phyloP scores from a whole-genome alignment of 805 yeast genomes.

The Metschnikowia koreensis region DNA sequence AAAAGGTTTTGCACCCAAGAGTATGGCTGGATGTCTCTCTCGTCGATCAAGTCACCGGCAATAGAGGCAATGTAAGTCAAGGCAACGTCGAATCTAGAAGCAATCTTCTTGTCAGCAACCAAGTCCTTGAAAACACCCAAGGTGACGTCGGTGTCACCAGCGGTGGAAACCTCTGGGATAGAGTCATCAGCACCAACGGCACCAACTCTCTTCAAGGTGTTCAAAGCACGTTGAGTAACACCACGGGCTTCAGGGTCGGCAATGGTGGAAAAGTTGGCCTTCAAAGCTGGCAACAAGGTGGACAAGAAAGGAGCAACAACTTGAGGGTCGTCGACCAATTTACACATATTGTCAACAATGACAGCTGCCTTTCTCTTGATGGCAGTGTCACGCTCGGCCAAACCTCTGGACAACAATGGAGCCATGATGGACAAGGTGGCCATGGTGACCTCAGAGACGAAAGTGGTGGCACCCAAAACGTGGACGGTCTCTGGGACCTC shows the following conservation, averaged over 20 bases:
- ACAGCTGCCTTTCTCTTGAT: constrained; percentile 99
- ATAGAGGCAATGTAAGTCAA: constrained; percentile 86
- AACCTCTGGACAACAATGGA: constrained; percentile 98
- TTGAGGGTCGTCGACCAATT: constrained; percentile 99
- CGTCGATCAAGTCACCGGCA: constrained; percentile 99
- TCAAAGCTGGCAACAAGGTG: constrained; percentile 93
- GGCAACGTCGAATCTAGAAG: constrained; percentile 76
- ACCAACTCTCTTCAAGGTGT: constrained; percentile 98
- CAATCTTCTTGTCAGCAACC: constrained; percentile 63
- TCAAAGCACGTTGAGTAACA: constrained; percentile 94
- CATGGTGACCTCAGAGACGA: constrained; percentile 98
- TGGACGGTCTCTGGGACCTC: constrained; percentile 99
- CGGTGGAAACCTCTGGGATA: constrained; percentile 96
- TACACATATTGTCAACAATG: constrained; percentile 99
- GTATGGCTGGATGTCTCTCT: constrained; percentile 86
- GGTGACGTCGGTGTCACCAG: constrained; percentile 94
- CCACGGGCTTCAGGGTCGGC: constrained; percentile 99
- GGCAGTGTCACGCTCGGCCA: constrained; percentile 98
- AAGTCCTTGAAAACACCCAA: constrained; percentile 75
- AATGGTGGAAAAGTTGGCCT: constrained; percentile 89
- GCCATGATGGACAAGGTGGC: constrained; percentile 99
- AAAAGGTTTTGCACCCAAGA: constrained; percentile 87
- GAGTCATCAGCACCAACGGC: constrained; percentile 85
- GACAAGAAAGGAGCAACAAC: constrained; percentile 99
- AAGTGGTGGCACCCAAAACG: constrained; percentile 98